phyloP scores from a whole-genome alignment of 495 filamentous ascomycete species.

The Penicillium paxilli region DNA sequence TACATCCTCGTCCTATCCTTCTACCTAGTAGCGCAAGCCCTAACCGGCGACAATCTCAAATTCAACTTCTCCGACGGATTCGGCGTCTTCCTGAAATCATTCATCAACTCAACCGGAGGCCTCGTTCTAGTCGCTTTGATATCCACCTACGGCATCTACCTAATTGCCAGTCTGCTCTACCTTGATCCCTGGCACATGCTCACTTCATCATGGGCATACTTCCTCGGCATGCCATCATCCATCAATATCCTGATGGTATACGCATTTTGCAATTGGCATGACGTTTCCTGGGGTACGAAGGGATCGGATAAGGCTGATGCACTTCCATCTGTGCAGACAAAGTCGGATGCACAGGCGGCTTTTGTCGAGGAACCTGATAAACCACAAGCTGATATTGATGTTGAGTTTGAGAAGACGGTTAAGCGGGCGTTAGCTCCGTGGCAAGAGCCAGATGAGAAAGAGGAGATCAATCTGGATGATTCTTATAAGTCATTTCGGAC shows the following conservation, averaged over 20 bases:
- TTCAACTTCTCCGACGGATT: slow-evolving; percentile 51
- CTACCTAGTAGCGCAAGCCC: slow-evolving; percentile 81
- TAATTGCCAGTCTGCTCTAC: slow-evolving; percentile 92
- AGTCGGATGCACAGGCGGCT: slow-evolving; percentile 72
- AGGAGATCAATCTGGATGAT: slow-evolving; percentile 82
- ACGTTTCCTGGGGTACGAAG: slow-evolving; percentile 99
- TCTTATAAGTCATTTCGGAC: slow-evolving; percentile 97
- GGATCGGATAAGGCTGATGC: slow-evolving; percentile 93
- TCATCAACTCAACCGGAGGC: slow-evolving; percentile 73
- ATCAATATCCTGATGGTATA: slow-evolving; percentile 98
- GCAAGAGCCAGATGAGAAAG: slow-evolving; percentile 62
- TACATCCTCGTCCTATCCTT: slow-evolving; percentile 84
- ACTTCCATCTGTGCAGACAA: slow-evolving; percentile 79
- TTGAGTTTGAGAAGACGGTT: slow-evolving; percentile 90
- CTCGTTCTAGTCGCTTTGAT: slow-evolving; percentile 80
- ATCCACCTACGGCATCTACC: slow-evolving; percentile 95
- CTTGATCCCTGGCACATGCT: slow-evolving; percentile 99
- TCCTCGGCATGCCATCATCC: slow-evolving; percentile 58
- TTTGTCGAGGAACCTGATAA: slow-evolving; percentile 93
- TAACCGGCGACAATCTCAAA: slow-evolving; percentile 52
- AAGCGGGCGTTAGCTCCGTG: slow-evolving; percentile 83
- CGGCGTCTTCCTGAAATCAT: slow-evolving; percentile 57
- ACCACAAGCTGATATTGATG: slow-evolving; percentile 94
- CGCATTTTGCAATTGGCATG: slow-evolving; percentile 99
- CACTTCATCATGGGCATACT: slow-evolving; percentile 83